phyloP scores from a whole-genome alignment of 805 yeast species.

The Lachancea sp. region DNA sequence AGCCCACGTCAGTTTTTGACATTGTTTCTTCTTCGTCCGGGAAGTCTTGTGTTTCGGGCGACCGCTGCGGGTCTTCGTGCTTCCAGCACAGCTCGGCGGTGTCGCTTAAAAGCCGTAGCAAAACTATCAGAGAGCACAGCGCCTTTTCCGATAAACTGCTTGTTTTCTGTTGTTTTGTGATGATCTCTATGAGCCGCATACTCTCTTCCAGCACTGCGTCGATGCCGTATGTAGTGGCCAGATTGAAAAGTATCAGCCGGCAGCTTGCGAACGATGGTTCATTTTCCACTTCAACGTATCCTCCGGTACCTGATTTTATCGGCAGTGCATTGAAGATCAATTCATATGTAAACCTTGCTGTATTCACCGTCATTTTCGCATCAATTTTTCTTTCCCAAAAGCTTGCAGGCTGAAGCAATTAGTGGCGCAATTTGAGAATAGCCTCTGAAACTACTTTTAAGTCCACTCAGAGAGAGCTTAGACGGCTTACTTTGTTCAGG shows the following conservation, averaged over 20 bases:
- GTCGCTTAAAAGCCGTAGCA: conserved; percentile 38
- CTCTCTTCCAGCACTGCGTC: conserved; percentile 11
- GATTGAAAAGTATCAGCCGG: conserved; percentile 12
- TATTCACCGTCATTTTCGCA: conserved; percentile 1
- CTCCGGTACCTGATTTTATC: conserved; percentile 4
- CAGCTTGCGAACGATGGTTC: conserved; percentile 11
- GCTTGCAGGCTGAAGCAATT: background rate
- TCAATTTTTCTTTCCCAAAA: background rate
- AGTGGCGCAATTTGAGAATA: too few species aligned
- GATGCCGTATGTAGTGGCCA: conserved; percentile 11
- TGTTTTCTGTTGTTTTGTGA: conserved; percentile 6
- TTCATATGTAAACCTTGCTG: conserved; percentile 6
- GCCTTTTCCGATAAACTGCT: conserved; percentile 9
- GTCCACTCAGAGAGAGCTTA: too few species aligned
- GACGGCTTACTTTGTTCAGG: too few species aligned
- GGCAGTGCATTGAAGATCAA: conserved; percentile 9
- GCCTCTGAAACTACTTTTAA: too few species aligned
- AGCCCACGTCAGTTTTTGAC: conserved; percentile 26
- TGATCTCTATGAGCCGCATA: conserved; percentile 6
- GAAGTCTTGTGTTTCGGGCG: conserved; percentile 1
- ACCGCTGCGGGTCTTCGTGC: conserved; percentile 15
- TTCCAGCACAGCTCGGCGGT: conserved; percentile 38
- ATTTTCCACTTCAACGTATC: conserved; percentile 15
- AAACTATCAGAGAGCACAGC: conserved; percentile 30
- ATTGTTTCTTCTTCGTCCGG: conserved; percentile 17